These are phyloP conservation scores for Jatropha curcas DNA, from an alignment of 345 rosid genomes.

Conservation along the genomic window DNA sequence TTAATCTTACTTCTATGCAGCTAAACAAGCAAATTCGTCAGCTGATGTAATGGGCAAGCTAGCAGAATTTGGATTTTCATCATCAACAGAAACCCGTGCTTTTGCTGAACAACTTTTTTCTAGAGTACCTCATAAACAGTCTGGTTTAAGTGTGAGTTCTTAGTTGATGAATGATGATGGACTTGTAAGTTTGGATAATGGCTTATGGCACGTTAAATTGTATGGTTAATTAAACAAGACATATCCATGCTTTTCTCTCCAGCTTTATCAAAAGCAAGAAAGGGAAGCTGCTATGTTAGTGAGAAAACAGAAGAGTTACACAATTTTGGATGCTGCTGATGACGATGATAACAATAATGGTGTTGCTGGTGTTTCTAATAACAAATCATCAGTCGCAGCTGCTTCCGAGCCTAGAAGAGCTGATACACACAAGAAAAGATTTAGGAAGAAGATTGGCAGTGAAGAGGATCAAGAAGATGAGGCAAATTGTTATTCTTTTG, in stretches of 20 bases:
- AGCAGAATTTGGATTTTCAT: slow-evolving; percentile 51
- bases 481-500: slow-evolving; percentile 42
- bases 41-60: slow-evolving; percentile 52
- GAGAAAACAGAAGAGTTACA: slow-evolving; percentile 67
- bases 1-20: slow-evolving; percentile 39
- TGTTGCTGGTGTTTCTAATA: slow-evolving; percentile 30
- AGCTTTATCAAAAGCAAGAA: slow-evolving; percentile 85
- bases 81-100: slow-evolving; percentile 47
- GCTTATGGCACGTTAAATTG: not conserved
- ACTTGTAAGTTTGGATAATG: not conserved
- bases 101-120: slow-evolving; percentile 61
- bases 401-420: slow-evolving; percentile 46
- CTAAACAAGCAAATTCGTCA: slow-evolving; percentile 68
- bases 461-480: slow-evolving; percentile 75
- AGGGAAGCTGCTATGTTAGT: slow-evolving; percentile 80
- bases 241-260: not conserved
- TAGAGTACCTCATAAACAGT: slow-evolving; percentile 52
- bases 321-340: slow-evolving; percentile 76
- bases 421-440: slow-evolving; percentile 60
- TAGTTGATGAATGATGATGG: not conserved
- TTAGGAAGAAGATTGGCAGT: slow-evolving; percentile 73
- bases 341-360: slow-evolving; percentile 39
- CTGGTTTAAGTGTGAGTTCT: slow-evolving; percentile 58
- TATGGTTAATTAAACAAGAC: not conserved
- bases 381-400: slow-evolving; percentile 25